phyloP scores from a whole-genome alignment of 352 stramenopile species.

The Phytophthora uliginosa region DNA sequence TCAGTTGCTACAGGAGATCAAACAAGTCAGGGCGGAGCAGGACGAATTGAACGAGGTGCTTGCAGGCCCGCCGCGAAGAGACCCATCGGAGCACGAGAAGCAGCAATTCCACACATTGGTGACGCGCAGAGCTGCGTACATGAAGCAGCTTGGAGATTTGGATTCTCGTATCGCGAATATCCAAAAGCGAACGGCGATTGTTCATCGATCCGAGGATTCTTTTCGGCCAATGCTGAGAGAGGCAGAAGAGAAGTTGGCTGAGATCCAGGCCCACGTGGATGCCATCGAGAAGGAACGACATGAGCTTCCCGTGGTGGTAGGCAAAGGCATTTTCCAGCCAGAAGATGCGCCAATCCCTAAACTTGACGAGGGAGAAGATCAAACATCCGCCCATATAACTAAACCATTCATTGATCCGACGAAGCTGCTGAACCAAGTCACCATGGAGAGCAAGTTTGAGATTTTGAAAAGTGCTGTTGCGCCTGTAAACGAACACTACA shows the following conservation, averaged over 20 bases:
- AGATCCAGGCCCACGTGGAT: conserved; percentile 41
- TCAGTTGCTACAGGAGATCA: conserved; percentile 56
- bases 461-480: conserved; percentile 59
- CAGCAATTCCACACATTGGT: conserved; percentile 69
- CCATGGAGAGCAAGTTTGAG: conserved; percentile 72
- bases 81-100: conserved; percentile 72
- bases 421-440: conserved; percentile 56
- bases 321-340: conserved; percentile 58
- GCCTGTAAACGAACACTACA: conserved; percentile 69
- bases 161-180: conserved; percentile 55
- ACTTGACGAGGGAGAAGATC: neutral
- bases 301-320: conserved; percentile 69
- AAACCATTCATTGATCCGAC: conserved; percentile 40
- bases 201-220: conserved; percentile 45
- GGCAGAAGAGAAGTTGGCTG: conserved; percentile 28
- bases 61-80: conserved; percentile 68
- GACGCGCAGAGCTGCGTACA: conserved; percentile 47
- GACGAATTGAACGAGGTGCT: conserved; percentile 56
- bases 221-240: conserved; percentile 51
- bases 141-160: conserved; percentile 62
- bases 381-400: conserved; percentile 19
- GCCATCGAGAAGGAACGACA: conserved; percentile 39
- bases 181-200: conserved; percentile 56
- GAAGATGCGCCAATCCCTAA: neutral
- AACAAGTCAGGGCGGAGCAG: conserved; percentile 55